These are phyloP conservation scores for Schrenkiella parvula DNA, from an alignment of 345 rosid species.

Conservation along the genomic window DNA sequence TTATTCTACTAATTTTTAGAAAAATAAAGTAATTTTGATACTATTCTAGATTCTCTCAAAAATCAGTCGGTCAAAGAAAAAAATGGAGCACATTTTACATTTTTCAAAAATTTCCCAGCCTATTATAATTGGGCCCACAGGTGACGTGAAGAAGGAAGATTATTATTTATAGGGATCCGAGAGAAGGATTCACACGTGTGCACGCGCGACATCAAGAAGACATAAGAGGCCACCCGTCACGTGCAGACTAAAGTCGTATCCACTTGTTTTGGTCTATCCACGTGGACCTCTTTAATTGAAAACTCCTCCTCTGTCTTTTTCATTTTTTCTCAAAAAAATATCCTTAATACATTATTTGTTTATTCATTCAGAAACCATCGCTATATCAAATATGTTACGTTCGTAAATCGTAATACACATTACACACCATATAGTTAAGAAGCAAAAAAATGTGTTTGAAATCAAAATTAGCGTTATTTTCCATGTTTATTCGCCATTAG, in stretches of 20 bases:
- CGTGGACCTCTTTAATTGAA: constrained; percentile 12
- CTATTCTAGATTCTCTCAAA: no score
- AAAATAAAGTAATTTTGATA: no score
- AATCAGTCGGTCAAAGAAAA: background rate
- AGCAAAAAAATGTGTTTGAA: background rate
- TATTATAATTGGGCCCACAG: background rate
- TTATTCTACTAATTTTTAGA: no score
- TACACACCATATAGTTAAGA: background rate
- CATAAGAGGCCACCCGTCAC: constrained; percentile 29
- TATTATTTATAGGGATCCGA: constrained; percentile 7
- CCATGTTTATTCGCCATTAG: background rate
- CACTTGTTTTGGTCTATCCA: constrained; percentile 31
- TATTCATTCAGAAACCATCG: background rate
- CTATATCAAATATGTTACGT: constrained; percentile 18
- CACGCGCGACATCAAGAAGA: constrained; percentile 34
- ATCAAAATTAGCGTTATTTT: background rate
- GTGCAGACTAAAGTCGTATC: constrained; percentile 31
- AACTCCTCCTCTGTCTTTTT: background rate
- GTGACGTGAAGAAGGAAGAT: constrained; percentile 26
- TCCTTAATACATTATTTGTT: no score
- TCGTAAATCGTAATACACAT: background rate
- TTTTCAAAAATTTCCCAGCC: background rate
- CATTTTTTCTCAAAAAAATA: background rate
- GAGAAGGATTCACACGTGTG: constrained; percentile 36
- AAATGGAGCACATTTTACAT: background rate